Conservation (phyloP, 495 filamentous ascomycete species). For the Penicillium mononematosum region DNA sequence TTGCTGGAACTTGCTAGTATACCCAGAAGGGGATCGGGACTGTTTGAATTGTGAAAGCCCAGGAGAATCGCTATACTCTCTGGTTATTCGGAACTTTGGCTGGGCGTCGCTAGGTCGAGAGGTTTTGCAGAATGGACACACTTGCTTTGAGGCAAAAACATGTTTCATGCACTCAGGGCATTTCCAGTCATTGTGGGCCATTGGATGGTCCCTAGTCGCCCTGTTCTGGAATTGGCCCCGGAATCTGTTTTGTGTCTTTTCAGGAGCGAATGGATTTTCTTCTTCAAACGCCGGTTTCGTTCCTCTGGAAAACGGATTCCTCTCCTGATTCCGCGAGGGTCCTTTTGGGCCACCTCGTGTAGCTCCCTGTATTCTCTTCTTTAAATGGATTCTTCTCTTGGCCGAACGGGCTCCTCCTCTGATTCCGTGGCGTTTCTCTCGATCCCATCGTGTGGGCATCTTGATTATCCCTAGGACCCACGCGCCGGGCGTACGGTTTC, state of each 20-base stretch:
- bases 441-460: background rate
- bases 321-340: background rate
- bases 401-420: background rate
- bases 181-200: conserved; percentile 30
- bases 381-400: conserved; percentile 5
- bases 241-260: background rate
- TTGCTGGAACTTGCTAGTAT: conserved; percentile 24
- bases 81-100: background rate
- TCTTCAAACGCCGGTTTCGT: background rate
- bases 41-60: background rate
- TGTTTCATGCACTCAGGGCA: conserved; percentile 32
- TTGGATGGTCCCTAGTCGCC: background rate
- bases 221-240: background rate
- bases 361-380: background rate
- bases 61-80: background rate
- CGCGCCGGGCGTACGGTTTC: background rate
- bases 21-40: background rate
- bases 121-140: conserved; percentile 35
- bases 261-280: conserved; percentile 1
- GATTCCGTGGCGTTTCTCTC: background rate
- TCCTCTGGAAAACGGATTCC: background rate
- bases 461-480: background rate
- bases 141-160: conserved; percentile 25
- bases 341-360: background rate
- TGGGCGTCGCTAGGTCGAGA: conserved; percentile 18